Evolutionary conservation across 768 basidiomycete species (phyloP), one percentile per base, ranked within the genome.

Genomic region (Mycena capillaripes): DNA sequence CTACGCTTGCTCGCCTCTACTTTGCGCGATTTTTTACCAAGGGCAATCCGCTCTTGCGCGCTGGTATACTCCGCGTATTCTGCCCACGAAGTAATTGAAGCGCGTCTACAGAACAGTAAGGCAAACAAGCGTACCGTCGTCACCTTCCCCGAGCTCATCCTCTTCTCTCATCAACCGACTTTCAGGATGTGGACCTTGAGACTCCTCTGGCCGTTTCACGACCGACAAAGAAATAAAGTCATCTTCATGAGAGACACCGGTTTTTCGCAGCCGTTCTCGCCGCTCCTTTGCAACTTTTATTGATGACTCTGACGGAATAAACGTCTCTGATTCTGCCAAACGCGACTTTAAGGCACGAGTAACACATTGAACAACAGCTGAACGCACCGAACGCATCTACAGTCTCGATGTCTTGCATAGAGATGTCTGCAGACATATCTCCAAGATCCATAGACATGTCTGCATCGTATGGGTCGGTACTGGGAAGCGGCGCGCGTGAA

Each of bases 21-120:
- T 77, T 95, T 96, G 57, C 89, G 86, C 0, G 92, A 92, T 77
- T 95, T 95, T 79, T 95, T 97, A 0, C 95, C 94, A 3, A 97
- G 81, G 0, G 95, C 93, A 62, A 97, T 94, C 38, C 95, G 87
- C 73, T 96, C 95, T 81, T 95, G 91, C 0, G 95, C 95, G 75
- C 91, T 94, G 1, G 95, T 97, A 76, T 91, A 97, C 78, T 96
- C 95, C 7, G 95, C 92, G 78, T 88, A 95, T 76, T 96, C 95
- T 96, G 68, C 8, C 65, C 14, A 73, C 52, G 46, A 16, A 19
- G 50, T 50, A 61, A 53, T 38, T 55, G 40, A 53, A 34, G 23
- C 38, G 36, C n/a, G 38, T 53, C 17, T 21, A 25, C 23, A 60
- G 23, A 11, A 55, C 6, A 38, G 23, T 34, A 38, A 23, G 30